phyloP scores from a whole-genome alignment of 176 grass and related monocot genomes.

The Canna indica region DNA sequence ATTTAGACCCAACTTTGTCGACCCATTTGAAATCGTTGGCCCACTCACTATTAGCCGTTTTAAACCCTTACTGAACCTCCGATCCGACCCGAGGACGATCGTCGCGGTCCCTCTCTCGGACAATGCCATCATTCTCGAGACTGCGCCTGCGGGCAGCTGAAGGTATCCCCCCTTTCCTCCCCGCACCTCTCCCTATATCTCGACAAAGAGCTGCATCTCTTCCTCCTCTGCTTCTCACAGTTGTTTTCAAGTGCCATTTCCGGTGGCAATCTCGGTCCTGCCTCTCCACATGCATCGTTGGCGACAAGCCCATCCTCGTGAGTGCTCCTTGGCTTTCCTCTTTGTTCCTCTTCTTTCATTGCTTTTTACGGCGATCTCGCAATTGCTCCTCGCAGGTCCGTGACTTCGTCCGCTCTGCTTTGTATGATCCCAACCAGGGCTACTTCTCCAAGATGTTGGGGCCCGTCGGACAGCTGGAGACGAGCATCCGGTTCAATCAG shows the following conservation, averaged over 20 bases:
- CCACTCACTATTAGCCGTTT: too few relatives aligned
- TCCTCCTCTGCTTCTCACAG: background rate
- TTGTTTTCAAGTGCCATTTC: slow-evolving; percentile 7
- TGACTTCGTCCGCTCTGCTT: slow-evolving; percentile 67
- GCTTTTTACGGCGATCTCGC: background rate
- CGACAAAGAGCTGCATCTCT: background rate
- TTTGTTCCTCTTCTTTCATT: background rate
- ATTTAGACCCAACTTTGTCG: too few relatives aligned
- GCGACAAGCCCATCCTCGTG: slow-evolving; percentile 66
- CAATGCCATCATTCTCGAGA: too few relatives aligned
- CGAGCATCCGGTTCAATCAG: slow-evolving; percentile 69
- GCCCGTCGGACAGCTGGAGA: slow-evolving; percentile 71
- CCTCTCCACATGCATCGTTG: slow-evolving; percentile 44
- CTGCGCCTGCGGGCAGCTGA: too few relatives aligned
- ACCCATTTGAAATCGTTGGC: too few relatives aligned
- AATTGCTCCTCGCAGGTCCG: slow-evolving; percentile 49
- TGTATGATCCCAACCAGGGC: slow-evolving; percentile 72
- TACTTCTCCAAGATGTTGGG: slow-evolving; percentile 83
- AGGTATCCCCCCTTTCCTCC: too few relatives aligned
- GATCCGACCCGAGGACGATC: too few relatives aligned
- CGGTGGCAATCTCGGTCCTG: slow-evolving; percentile 5
- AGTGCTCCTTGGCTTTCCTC: background rate
- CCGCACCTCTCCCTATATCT: background rate
- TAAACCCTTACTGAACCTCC: too few relatives aligned
- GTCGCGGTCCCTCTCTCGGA: too few relatives aligned